Percentiles rank a stretch among this genome's conserved stretches.
Conservation (phyloP, 257 asterid species). For the Przewalskia tangutica region DNA sequence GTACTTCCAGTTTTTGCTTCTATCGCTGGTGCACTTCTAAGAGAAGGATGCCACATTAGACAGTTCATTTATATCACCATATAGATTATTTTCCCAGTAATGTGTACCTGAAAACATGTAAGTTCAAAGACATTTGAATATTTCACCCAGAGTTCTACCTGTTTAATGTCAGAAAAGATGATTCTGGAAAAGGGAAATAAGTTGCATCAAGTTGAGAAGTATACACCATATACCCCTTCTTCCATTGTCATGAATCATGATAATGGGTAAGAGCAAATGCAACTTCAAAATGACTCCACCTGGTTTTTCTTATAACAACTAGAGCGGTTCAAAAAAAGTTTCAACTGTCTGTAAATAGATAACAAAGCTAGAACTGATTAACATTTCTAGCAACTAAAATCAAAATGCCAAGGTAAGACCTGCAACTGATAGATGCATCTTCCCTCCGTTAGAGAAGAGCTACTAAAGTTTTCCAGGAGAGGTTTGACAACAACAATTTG, state of each 20-base stretch:
- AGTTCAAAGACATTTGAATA: neutral
- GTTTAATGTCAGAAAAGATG: neutral
- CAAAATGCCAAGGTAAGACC: neutral
- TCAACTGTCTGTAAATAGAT: neutral
- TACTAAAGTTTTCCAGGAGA: neutral
- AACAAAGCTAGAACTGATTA: neutral
- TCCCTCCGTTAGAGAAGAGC: neutral
- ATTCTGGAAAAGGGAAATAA: neutral
- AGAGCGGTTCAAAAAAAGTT: neutral
- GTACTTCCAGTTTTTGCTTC: constrained; percentile 1
- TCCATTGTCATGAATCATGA: neutral
- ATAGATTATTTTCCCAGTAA: neutral
- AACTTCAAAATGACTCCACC: neutral
- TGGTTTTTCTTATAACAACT: neutral
- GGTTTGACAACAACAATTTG: neutral
- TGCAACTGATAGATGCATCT: neutral
- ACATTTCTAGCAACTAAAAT: neutral
- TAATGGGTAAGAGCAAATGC: neutral
- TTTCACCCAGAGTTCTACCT: neutral
- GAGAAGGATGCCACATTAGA: neutral
- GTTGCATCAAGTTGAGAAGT: neutral
- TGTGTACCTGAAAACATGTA: neutral
- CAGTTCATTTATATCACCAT: neutral
- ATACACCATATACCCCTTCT: neutral
- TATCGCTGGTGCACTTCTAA: constrained; percentile 7